Evolutionary conservation across 805 yeast genomes (phyloP).

Genomic region (Saitoella complicata): DNA sequence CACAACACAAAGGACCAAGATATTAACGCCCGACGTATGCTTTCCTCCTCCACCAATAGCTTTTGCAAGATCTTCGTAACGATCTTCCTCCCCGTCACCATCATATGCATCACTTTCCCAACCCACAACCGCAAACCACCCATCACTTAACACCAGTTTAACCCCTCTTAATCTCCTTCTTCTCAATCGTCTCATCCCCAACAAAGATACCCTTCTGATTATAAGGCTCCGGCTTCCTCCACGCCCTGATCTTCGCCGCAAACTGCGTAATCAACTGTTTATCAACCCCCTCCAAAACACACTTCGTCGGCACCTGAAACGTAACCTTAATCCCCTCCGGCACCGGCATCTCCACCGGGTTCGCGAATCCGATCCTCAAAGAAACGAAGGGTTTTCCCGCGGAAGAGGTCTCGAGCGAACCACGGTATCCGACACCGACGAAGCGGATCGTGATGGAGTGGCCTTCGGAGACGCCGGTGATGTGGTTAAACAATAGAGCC

Average conservation of each 20-base stretch:
- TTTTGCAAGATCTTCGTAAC: too few species aligned
- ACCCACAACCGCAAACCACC: too few species aligned
- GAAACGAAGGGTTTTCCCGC: slow-evolving; percentile 22
- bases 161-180: slow-evolving; percentile 62
- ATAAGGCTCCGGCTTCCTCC: slow-evolving; percentile 94
- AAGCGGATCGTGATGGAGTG: slow-evolving; percentile 74
- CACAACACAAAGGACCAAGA: too few species aligned
- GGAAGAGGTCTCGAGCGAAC: slow-evolving; percentile 44
- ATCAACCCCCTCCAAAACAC: slow-evolving; percentile 73
- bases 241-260: slow-evolving; percentile 74
- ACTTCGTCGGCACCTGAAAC: slow-evolving; percentile 72
- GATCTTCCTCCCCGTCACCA: too few species aligned
- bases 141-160: too few species aligned
- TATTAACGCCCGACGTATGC: too few species aligned
- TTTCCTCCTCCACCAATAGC: too few species aligned
- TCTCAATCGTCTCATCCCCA: slow-evolving; percentile 74
- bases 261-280: slow-evolving; percentile 74
- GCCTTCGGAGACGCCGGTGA: slow-evolving; percentile 84
- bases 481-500: slow-evolving; percentile 56
- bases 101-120: too few species aligned
- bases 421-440: slow-evolving; percentile 96
- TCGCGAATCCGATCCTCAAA: slow-evolving; percentile 78
- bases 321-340: slow-evolving; percentile 63
- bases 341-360: slow-evolving; percentile 54
- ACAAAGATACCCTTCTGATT: slow-evolving; percentile 96